Evolutionary conservation across 768 basidiomycete genomes (phyloP).

Genomic region (Agrocybe pediades): DNA sequence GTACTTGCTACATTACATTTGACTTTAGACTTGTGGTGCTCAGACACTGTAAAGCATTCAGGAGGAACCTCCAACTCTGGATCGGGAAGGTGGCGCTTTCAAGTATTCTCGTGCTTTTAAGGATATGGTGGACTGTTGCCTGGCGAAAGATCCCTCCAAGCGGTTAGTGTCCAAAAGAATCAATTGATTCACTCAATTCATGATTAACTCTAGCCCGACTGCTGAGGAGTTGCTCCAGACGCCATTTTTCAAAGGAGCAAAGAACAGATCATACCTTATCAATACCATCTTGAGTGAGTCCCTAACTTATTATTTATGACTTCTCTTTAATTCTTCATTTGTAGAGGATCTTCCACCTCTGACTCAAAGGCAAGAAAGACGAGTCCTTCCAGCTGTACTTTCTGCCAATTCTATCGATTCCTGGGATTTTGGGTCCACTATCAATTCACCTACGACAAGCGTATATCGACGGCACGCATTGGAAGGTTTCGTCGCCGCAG

Average conservation of each 20-base stretch:
- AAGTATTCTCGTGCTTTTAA: constrained; percentile 83
- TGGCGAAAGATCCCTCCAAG: constrained; percentile 81
- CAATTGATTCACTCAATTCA: not conserved
- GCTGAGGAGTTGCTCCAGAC: constrained; percentile 77
- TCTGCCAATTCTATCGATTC: constrained; percentile 64
- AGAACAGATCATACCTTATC: constrained; percentile 79
- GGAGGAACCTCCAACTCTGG: constrained; percentile 76
- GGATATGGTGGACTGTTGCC: constrained; percentile 80
- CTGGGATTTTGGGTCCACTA: constrained; percentile 73
- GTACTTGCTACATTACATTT: constrained; percentile 9
- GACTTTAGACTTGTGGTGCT: not conserved
- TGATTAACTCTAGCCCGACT: constrained; percentile 54
- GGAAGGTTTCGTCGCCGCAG: constrained; percentile 25
- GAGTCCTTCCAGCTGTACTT: constrained; percentile 35
- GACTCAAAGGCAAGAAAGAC: constrained; percentile 71
- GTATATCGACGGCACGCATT: constrained; percentile 24
- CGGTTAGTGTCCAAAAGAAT: constrained; percentile 44
- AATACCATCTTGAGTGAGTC: constrained; percentile 64
- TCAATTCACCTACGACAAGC: constrained; percentile 37
- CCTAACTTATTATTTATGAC: not conserved
- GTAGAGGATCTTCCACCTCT: constrained; percentile 73
- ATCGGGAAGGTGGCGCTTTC: constrained; percentile 68
- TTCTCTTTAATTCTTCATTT: constrained; percentile 1
- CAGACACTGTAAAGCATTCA: constrained; percentile 58
- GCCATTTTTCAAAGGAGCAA: constrained; percentile 78